A percentile compares a stretch with the other conserved stretches of the same genome.
These are phyloP conservation scores for Glutinoglossum americanum DNA, from an alignment of 495 filamentous ascomycete species.

Conservation along the genomic window DNA sequence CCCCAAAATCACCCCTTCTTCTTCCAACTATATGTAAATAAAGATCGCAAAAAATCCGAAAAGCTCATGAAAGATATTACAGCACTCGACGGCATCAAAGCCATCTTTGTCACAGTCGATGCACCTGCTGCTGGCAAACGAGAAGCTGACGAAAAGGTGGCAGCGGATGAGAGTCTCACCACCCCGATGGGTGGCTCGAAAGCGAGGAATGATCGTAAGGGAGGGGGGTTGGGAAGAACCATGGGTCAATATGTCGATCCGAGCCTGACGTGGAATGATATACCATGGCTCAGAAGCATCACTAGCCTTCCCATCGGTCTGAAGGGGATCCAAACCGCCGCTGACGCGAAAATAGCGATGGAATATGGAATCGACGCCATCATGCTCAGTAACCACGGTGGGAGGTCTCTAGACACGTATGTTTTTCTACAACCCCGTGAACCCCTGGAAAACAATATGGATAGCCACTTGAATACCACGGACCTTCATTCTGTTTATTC, in stretches of 20 bases:
- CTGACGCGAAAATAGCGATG: conserved; percentile 35
- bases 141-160: conserved; percentile 33
- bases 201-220: conserved; percentile 41
- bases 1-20: conserved; percentile 28
- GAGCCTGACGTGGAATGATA: conserved; percentile 13
- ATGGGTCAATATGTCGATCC: conserved; percentile 52
- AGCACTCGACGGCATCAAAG: conserved; percentile 28
- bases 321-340: conserved; percentile 42
- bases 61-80: conserved; percentile 34
- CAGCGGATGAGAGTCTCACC: conserved; percentile 30
- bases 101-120: conserved; percentile 47
- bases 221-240: conserved; percentile 45
- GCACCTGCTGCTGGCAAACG: conserved; percentile 41
- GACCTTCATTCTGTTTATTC: no score
- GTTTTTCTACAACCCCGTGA: not conserved
- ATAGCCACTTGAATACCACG: no score
- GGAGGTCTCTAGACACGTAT: conserved; percentile 39
- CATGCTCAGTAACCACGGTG: conserved; percentile 46
- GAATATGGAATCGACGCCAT: conserved; percentile 36
- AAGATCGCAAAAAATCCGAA: conserved; percentile 44
- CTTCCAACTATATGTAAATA: conserved; percentile 71
- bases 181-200: conserved; percentile 36
- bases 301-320: conserved; percentile 30
- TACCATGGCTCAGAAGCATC: conserved; percentile 27
- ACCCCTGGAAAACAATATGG: no score